Percentiles rank a stretch among this genome's conserved stretches.
Evolutionary conservation across 2,329 filamentous ascomycete species (phyloP).

Genomic region (Arthrobotrys pseudoclavata): DNA sequence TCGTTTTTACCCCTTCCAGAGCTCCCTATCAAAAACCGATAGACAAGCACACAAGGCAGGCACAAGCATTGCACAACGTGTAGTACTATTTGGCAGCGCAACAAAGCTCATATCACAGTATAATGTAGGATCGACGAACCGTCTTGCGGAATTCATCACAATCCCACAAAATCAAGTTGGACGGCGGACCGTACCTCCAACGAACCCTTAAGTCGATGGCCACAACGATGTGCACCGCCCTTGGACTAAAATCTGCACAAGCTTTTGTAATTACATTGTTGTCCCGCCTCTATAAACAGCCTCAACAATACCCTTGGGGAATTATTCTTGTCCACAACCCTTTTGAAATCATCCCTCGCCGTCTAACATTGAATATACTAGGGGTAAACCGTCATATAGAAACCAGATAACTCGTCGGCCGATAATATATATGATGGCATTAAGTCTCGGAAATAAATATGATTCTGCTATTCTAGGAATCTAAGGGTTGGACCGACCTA

Average conservation of each 20-base stretch:
- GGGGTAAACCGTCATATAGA: background rate
- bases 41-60: background rate
- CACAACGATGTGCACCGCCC: background rate
- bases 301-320: too few relatives aligned
- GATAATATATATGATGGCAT: background rate
- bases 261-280: background rate
- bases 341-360: background rate
- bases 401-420: background rate
- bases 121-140: background rate
- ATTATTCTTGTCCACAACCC: too few relatives aligned
- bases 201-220: background rate
- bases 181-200: background rate
- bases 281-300: background rate
- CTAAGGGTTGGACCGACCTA: background rate
- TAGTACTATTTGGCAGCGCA: background rate
- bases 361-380: background rate
- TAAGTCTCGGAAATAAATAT: background rate
- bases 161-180: conserved; percentile 4
- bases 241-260: background rate
- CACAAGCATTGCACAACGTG: conserved; percentile 11
- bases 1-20: conserved; percentile 2
- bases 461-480: background rate
- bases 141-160: conserved; percentile 16
- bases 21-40: conserved; percentile 17
- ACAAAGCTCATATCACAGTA: conserved; percentile 8